Base-by-base conservation (phyloP, 2,329 filamentous ascomycete genomes). In the Fusarium tupiense region DNA sequence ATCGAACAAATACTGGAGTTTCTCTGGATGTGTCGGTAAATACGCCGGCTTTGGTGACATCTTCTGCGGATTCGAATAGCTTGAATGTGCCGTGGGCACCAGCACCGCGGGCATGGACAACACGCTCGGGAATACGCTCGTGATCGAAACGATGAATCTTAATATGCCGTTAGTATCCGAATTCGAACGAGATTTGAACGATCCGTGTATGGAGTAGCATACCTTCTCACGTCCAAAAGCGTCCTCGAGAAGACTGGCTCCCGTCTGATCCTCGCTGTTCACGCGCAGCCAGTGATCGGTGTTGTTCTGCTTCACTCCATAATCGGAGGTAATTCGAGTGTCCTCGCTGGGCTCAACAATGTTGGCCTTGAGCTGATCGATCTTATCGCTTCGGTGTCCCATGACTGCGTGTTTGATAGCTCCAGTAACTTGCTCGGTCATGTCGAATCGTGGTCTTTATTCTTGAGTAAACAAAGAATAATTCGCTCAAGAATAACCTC, bases 201-300 rank as follows among this genome's bases (percentile, higher is more conserved):
- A 40, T 20, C 37, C 10, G 1, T 40, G 3, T 40, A 8, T 40
- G 37, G 37, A 4, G 19, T 17, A 3, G 65, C 13, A 22, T 81
- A 92, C 92, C 88, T 93, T 95, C 81, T 96, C 94, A 19, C 93
- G 87, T 0, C 83, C 90, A 77, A 93, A 91, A 16, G 88, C 86
- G 73, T 96, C 94, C 78, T 96, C 93, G 6, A 96, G 81, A 1
- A 95, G 84, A 77, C 82, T 81, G 1, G 94, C 92, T 0, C 94
- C 94, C 5, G 87, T 90, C 63, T 90, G 85, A 53, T 93, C 87
- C 7, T 90, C 86, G 41, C 84, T 90, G 33, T 85, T 88, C 10
- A 92, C 87, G 60, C 89, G 90, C 61, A 97, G 85, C 94, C 93
- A 96, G 80, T 95, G 88, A 78, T 97, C 94, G 2, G 92, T 91